Conservation (phyloP, 169 alveolate genomes). For the Theileria luwenshuni region DNA sequence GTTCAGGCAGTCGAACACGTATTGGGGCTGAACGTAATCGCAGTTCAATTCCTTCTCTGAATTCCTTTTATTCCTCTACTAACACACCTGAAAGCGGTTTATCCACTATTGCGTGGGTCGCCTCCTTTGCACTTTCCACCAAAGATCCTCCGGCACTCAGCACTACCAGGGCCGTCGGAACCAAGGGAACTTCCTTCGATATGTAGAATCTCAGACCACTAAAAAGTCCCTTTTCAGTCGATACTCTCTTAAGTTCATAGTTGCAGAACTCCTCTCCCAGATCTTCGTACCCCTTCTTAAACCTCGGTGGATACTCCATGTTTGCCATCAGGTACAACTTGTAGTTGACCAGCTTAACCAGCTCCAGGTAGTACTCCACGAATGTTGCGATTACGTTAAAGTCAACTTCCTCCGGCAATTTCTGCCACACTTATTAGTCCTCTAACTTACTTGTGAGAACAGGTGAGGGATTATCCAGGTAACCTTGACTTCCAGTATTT, state of each 20-base stretch:
- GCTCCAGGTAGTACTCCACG: slow-evolving; percentile 86
- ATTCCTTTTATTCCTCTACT: neutral
- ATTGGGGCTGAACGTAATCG: slow-evolving; percentile 93
- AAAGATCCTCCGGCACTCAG: slow-evolving; percentile 88
- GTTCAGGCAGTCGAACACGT: slow-evolving; percentile 92
- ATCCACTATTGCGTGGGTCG: slow-evolving; percentile 91
- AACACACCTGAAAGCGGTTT: slow-evolving; percentile 78
- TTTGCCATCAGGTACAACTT: slow-evolving; percentile 64
- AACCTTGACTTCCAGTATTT: slow-evolving; percentile 87
- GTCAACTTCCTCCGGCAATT: slow-evolving; percentile 93
- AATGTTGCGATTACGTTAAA: slow-evolving; percentile 92
- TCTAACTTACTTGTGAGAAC: slow-evolving; percentile 86
- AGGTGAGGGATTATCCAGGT: slow-evolving; percentile 98
- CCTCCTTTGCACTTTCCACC: slow-evolving; percentile 72
- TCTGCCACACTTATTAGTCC: slow-evolving; percentile 16
- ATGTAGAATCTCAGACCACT: slow-evolving; percentile 83
- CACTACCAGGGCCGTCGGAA: slow-evolving; percentile 87
- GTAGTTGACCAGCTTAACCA: slow-evolving; percentile 61
- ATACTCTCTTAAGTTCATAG: slow-evolving; percentile 31
- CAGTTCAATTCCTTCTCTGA: slow-evolving; percentile 42
- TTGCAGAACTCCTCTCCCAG: slow-evolving; percentile 41
- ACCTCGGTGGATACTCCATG: slow-evolving; percentile 58
- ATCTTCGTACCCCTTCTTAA: slow-evolving; percentile 37
- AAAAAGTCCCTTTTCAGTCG: slow-evolving; percentile 75
- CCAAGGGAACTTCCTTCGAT: slow-evolving; percentile 91